These are phyloP conservation scores for Hymenoscyphus linearis DNA, from an alignment of 2,329 filamentous ascomycete species.

Conservation along the genomic window DNA sequence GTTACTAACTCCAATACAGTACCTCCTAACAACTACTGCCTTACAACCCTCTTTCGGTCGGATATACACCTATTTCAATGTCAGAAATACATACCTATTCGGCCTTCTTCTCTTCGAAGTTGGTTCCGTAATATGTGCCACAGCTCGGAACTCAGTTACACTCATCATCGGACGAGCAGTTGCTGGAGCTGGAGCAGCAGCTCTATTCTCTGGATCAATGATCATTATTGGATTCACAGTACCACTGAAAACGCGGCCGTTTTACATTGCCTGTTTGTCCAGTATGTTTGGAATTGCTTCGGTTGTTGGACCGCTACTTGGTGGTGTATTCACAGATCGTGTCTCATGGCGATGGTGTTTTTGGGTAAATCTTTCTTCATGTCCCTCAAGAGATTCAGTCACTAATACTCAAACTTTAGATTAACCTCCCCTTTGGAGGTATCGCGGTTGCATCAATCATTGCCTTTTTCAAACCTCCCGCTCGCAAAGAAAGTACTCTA, in stretches of 20 bases:
- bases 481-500: conserved; percentile 26
- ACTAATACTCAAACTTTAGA: conserved; percentile 22
- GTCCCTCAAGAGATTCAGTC: background rate
- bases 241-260: conserved; percentile 26
- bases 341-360: conserved; percentile 38
- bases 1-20: conserved; percentile 19
- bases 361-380: conserved; percentile 34
- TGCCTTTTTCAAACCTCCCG: conserved; percentile 41
- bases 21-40: conserved; percentile 36
- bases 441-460: conserved; percentile 35
- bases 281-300: conserved; percentile 33
- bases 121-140: conserved; percentile 33
- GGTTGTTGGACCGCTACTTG: conserved; percentile 34
- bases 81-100: conserved; percentile 31
- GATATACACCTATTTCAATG: conserved; percentile 34
- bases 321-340: conserved; percentile 35
- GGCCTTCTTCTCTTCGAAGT: conserved; percentile 34
- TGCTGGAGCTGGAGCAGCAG: conserved; percentile 31
- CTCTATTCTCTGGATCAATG: conserved; percentile 33
- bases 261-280: conserved; percentile 31
- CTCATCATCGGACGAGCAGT: conserved; percentile 35
- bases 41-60: conserved; percentile 31
- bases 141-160: conserved; percentile 32
- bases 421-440: conserved; percentile 40
- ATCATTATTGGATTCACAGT: conserved; percentile 37